A percentile compares a stretch with the other conserved stretches of the same genome.
Conservation (phyloP, 2,329 filamentous ascomycete species). For the Aspergillus fijiensis region DNA sequence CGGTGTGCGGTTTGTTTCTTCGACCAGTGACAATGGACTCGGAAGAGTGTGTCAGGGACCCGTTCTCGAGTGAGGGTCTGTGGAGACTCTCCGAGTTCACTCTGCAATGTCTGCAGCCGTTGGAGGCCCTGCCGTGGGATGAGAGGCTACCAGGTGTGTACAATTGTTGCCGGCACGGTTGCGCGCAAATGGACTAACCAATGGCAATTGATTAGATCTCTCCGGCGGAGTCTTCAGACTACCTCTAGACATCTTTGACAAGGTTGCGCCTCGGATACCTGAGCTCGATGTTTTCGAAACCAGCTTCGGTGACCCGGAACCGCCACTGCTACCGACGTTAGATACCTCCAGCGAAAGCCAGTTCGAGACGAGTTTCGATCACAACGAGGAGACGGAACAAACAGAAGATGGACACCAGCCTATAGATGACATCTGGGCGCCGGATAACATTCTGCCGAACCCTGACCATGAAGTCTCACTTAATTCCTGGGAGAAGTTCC, state of each 20-base stretch:
- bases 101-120: conserved; percentile 36
- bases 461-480: conserved; percentile 20
- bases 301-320: conserved; percentile 22
- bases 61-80: conserved; percentile 37
- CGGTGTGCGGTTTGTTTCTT: neutral
- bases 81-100: conserved; percentile 42
- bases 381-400: conserved; percentile 19
- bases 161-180: neutral
- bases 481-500: conserved; percentile 46
- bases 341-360: conserved; percentile 22
- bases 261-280: conserved; percentile 30
- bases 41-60: conserved; percentile 26
- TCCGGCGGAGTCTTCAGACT: conserved; percentile 26
- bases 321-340: conserved; percentile 20
- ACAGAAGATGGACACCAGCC: conserved; percentile 18
- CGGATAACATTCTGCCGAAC: conserved; percentile 25
- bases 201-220: conserved; percentile 25
- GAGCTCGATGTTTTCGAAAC: conserved; percentile 35
- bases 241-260: conserved; percentile 21
- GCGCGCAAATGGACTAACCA: neutral
- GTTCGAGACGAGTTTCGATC: conserved; percentile 21
- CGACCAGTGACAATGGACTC: conserved; percentile 25
- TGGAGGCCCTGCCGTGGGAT: conserved; percentile 39
- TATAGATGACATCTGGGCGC: conserved; percentile 32
- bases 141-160: conserved; percentile 35